phyloP scores from a whole-genome alignment of 192 early-diverging fungal species.

The Paraglomus occultum region DNA sequence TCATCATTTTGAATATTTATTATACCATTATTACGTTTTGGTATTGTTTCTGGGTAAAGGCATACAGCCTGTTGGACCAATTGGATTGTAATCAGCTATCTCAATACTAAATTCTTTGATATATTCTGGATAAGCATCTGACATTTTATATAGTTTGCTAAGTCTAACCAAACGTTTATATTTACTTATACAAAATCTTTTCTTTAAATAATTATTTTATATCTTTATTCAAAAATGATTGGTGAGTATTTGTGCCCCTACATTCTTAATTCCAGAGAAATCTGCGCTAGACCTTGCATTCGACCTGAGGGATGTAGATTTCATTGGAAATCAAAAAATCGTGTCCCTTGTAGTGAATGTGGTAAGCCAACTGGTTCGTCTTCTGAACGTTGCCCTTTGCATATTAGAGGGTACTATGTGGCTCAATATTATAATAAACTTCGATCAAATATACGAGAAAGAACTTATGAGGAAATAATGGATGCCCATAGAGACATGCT shows the following conservation, averaged over 20 bases:
- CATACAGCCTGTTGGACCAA: conserved; percentile 7
- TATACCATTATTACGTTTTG: conserved; percentile 18
- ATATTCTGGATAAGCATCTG: conserved; percentile 18
- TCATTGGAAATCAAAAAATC: not conserved
- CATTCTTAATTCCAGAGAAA: conserved; percentile 1
- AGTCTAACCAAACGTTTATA: not conserved
- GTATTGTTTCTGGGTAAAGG: conserved; percentile 13
- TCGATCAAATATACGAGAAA: not conserved
- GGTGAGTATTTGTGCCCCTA: not conserved
- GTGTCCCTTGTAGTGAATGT: not conserved
- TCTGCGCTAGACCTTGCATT: not conserved
- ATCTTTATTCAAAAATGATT: conserved; percentile 14
- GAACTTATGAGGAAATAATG: conserved; percentile 14
- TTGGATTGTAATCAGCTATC: conserved; percentile 16
- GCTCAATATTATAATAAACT: conserved; percentile 4
- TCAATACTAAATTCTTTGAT: conserved; percentile 23
- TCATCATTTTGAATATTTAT: conserved; percentile 22
- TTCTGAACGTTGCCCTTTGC: not conserved
- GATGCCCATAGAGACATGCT: not conserved
- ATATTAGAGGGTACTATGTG: conserved; percentile 3
- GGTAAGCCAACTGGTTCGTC: not conserved
- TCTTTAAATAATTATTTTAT: conserved; percentile 19
- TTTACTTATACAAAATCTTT: conserved; percentile 16
- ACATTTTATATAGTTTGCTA: conserved; percentile 22
- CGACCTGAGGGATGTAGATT: not conserved